Evolutionary conservation across 129 eudicot species (phyloP), one percentile per base, ranked within the genome.

Genomic region (Flaveria trinervia): DNA sequence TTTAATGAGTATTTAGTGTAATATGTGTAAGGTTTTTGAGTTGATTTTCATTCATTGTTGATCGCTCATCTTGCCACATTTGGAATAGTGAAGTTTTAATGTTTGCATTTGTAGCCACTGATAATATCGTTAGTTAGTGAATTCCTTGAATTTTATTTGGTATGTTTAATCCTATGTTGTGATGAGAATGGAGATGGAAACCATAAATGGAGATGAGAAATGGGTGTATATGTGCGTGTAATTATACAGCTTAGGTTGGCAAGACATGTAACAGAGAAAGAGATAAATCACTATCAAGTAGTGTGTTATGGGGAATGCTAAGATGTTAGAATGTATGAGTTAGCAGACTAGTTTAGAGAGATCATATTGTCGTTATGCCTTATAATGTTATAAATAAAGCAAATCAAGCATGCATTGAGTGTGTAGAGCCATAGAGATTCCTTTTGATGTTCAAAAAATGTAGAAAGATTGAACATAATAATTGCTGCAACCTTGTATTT

Each of bases 131-230:
- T 64, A n/a, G 71, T 46, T 75, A 33, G 23, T 54, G 33, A 30
- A 46, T 30, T 62, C 51, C 7, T 48, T 46, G 45, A 61, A 28
- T 75, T 46, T 75, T n/a, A 11, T 46, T 75, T 75, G 15, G 25
- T 74, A 74, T 20, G 71, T 49, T 65, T 41, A 17, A 64, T 75
- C 48, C 30, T 64, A 16, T 64, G 79, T 75, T 18, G 60, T 18
- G 51, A 76, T 65, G 73, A 36, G 17, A 65, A 39, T 8, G 65
- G 72, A 75, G 36, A 75, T 49, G 61, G 64, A 62, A 30, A 28
- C 48, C 28, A 6, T 30, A 23, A 70, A 23, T 49, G 74, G 61
- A 50, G 75, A 71, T 71, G 74, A 70, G 74, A 23, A 68, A 5
- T 23, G 28, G 74, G 28, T 36, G n/a, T 9, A 57, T 57, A 22